Conservation (phyloP, 2,329 filamentous ascomycete genomes). For the Hypoxylon sp. region DNA sequence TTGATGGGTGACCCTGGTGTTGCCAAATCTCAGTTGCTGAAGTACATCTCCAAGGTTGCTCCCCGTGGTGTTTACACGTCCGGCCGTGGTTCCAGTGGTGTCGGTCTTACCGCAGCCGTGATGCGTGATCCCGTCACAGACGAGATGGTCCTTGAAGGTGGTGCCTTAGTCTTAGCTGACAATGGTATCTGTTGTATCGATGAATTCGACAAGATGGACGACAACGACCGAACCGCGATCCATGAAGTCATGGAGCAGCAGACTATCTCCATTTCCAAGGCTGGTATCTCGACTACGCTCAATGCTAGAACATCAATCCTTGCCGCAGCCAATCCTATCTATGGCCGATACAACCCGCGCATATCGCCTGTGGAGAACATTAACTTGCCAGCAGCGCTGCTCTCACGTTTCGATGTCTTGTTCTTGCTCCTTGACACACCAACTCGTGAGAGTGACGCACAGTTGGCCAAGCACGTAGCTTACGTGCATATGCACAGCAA, state of each 20-base stretch:
- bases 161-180: slow-evolving; percentile 83
- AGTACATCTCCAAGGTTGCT: slow-evolving; percentile 98
- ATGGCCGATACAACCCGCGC: slow-evolving; percentile 97
- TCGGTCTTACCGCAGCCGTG: slow-evolving; percentile 85
- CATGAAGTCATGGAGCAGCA: slow-evolving; percentile 93
- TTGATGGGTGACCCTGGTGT: slow-evolving; percentile 99
- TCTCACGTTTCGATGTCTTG: slow-evolving; percentile 96
- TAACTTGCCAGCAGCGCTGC: slow-evolving; percentile 95
- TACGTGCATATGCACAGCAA: slow-evolving; percentile 97
- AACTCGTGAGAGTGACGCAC: slow-evolving; percentile 88
- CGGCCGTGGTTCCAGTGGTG: slow-evolving; percentile 84
- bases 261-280: slow-evolving; percentile 87
- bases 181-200: slow-evolving; percentile 90
- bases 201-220: slow-evolving; percentile 92
- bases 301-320: slow-evolving; percentile 97
- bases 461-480: slow-evolving; percentile 94
- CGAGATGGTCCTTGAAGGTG: slow-evolving; percentile 87
- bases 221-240: slow-evolving; percentile 84
- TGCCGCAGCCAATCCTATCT: slow-evolving; percentile 95
- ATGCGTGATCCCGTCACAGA: slow-evolving; percentile 89
- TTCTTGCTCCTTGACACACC: slow-evolving; percentile 98
- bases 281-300: slow-evolving; percentile 80
- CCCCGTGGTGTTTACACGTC: slow-evolving; percentile 91
- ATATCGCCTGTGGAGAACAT: slow-evolving; percentile 99
- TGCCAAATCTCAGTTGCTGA: slow-evolving; percentile 97